Evolutionary conservation across 2,329 filamentous ascomycete genomes (phyloP).

Genomic region (Colletotrichum orbiculare): DNA sequence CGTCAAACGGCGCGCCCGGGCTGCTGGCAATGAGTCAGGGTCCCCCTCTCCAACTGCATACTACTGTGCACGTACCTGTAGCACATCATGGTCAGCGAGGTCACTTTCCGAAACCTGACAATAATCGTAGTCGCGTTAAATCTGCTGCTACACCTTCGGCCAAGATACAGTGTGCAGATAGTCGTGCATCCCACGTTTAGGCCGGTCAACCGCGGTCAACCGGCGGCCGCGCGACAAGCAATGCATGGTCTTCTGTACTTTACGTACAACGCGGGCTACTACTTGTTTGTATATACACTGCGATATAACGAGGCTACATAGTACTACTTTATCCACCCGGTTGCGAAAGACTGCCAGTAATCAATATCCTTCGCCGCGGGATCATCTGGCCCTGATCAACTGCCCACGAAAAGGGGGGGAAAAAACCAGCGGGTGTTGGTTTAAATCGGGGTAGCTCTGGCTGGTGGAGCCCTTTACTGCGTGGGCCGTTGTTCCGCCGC

Average conservation of each 20-base stretch:
- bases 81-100: too few species aligned
- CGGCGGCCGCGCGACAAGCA: constrained; percentile 15
- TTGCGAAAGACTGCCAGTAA: constrained; percentile 11
- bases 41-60: constrained; percentile 3
- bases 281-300: too few species aligned
- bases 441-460: constrained; percentile 6
- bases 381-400: constrained; percentile 19
- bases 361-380: neutral
- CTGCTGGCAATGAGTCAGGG: constrained; percentile 26
- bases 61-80: neutral
- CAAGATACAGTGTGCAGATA: constrained; percentile 11
- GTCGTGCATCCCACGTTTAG: neutral
- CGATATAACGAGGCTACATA: too few species aligned
- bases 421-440: constrained; percentile 9
- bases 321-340: too few species aligned
- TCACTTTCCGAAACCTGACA: too few species aligned
- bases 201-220: neutral
- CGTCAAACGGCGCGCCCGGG: constrained; percentile 30
- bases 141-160: too few species aligned
- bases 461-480: constrained; percentile 1
- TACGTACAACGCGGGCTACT: too few species aligned
- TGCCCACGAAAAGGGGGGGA: neutral
- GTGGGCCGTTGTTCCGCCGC: neutral
- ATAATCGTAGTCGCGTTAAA: too few species aligned
- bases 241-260: constrained; percentile 6